Conservation (phyloP, 192 early-diverging fungal genomes). For the Rhizophagus clarus region DNA sequence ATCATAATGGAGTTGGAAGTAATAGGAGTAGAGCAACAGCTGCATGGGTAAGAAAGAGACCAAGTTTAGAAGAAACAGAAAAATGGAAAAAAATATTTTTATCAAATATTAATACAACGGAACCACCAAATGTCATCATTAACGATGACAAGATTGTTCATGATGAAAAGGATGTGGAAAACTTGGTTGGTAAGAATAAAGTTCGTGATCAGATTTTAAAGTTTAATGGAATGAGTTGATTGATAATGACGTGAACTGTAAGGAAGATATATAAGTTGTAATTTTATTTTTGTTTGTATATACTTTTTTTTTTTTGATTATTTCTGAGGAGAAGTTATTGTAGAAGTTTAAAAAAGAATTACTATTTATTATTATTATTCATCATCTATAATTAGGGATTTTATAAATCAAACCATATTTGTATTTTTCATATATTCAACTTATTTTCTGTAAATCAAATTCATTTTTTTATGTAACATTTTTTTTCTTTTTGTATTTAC, state of each 20-base stretch:
- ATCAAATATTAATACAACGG: background rate
- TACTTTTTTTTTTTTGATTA: background rate
- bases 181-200: background rate
- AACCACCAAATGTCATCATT: background rate
- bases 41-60: background rate
- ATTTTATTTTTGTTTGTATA: too few species aligned
- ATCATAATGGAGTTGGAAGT: constrained; percentile 15
- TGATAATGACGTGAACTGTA: too few species aligned
- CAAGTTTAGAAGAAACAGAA: constrained; percentile 22
- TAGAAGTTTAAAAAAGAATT: background rate
- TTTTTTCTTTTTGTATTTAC: too few species aligned
- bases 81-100: constrained; percentile 24
- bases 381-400: too few species aligned
- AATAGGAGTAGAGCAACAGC: background rate
- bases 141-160: background rate
- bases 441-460: too few species aligned
- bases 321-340: background rate
- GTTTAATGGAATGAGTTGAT: background rate
- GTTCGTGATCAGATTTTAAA: background rate
- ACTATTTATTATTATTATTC: too few species aligned
- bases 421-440: too few species aligned
- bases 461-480: too few species aligned
- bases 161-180: background rate
- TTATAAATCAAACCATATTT: too few species aligned
- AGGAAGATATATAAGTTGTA: too few species aligned